Percentiles rank a stretch among this genome's conserved stretches.
These are phyloP conservation scores for Metschnikowia dekortorum DNA, from an alignment of 805 yeast species.

Conservation along the genomic window DNA sequence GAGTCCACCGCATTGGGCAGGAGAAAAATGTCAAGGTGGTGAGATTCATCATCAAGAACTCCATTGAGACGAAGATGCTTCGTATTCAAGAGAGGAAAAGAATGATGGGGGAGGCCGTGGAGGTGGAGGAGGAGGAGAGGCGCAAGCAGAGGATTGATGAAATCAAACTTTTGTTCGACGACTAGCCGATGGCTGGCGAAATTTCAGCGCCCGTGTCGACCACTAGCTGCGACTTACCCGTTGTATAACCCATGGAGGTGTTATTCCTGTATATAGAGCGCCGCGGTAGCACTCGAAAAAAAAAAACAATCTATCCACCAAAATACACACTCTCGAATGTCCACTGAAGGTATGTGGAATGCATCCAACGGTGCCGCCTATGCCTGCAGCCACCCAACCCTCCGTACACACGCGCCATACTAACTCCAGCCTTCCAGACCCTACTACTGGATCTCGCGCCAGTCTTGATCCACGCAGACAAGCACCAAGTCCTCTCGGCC, in stretches of 20 bases:
- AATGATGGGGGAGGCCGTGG: slow-evolving; percentile 75
- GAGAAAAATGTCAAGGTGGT: slow-evolving; percentile 63
- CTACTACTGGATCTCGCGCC: slow-evolving; percentile 16
- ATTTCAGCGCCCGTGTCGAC: no score
- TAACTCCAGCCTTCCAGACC: slow-evolving; percentile 8
- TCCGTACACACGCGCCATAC: background rate
- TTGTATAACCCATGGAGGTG: background rate
- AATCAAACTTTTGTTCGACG: slow-evolving; percentile 61
- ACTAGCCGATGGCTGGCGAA: slow-evolving; percentile 11
- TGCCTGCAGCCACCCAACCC: slow-evolving; percentile 16
- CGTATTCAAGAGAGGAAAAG: slow-evolving; percentile 81
- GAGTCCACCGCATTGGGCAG: slow-evolving; percentile 91
- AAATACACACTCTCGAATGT: background rate
- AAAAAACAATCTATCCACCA: background rate
- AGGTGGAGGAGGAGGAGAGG: slow-evolving; percentile 70
- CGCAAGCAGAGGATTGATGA: slow-evolving; percentile 68
- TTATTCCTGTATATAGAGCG: background rate
- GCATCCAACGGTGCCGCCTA: slow-evolving; percentile 16
- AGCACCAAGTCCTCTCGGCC: slow-evolving; percentile 8
- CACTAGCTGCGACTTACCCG: no score
- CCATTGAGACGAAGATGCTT: slow-evolving; percentile 86
- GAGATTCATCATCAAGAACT: slow-evolving; percentile 74
- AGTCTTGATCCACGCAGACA: slow-evolving; percentile 11
- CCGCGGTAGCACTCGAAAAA: slow-evolving; percentile 2
- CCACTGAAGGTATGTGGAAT: slow-evolving; percentile 17